Evolutionary conservation across 495 filamentous ascomycete genomes (phyloP).

Genomic region (Neurospora sublineolata): DNA sequence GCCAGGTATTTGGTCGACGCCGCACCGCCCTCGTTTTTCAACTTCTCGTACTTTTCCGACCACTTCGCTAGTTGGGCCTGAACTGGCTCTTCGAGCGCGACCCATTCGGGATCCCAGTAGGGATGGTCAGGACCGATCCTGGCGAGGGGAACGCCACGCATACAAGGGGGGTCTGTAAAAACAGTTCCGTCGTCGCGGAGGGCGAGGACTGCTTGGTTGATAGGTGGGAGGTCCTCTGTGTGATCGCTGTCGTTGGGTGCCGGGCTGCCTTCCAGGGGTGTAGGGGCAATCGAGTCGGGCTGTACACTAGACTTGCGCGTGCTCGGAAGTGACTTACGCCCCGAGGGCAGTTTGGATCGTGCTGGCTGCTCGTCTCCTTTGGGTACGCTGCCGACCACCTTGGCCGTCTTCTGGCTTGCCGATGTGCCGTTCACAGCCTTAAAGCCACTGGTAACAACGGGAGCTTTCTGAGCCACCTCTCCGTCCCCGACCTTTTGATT

Average conservation of each 20-base stretch:
- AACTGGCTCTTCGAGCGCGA: slow-evolving; percentile 21
- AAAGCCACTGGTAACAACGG: slow-evolving; percentile 9
- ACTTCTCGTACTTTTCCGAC: slow-evolving; percentile 24
- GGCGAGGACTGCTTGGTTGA: slow-evolving; percentile 25
- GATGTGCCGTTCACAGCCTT: slow-evolving; percentile 14
- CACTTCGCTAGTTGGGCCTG: slow-evolving; percentile 24
- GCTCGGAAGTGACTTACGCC: slow-evolving; percentile 16
- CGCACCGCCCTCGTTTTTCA: slow-evolving; percentile 6
- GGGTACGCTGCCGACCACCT: background rate
- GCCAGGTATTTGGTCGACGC: slow-evolving; percentile 32
- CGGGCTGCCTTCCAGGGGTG: slow-evolving; percentile 8
- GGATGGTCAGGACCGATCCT: slow-evolving; percentile 30
- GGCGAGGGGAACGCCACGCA: slow-evolving; percentile 33
- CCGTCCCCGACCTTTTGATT: background rate
- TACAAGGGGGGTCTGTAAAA: slow-evolving; percentile 28
- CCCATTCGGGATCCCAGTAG: slow-evolving; percentile 38
- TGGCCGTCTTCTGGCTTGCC: background rate
- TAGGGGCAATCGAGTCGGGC: background rate
- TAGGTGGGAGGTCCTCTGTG: slow-evolving; percentile 14
- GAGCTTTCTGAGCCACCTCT: background rate
- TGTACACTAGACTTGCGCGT: slow-evolving; percentile 4
- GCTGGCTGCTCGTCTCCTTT: background rate
- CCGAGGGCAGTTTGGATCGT: background rate
- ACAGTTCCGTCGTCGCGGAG: slow-evolving; percentile 29
- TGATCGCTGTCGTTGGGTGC: slow-evolving; percentile 7